Base-by-base conservation (phyloP, 805 yeast species). In the Candida pini region DNA sequence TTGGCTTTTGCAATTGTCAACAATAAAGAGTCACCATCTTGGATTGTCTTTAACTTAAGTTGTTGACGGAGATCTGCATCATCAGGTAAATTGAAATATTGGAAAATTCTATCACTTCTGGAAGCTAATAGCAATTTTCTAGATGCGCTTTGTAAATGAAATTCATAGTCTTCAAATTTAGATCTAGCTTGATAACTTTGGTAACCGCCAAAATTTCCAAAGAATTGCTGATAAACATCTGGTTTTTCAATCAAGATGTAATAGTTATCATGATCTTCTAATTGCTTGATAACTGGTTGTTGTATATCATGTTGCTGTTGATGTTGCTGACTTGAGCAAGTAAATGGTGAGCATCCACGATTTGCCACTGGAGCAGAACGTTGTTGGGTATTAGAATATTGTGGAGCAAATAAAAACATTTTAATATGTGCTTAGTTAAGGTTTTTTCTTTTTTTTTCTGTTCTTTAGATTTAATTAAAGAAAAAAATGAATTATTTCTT, bases 231-330 rank as follows among this genome's bases (percentile, higher is more conserved):
- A 5, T 27, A 17, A 9, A 32, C 35, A 12, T 28, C 40, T 6
- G 27, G n/a, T 17, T 52, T 51, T 16, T 41, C 48, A 6, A 56
- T 26, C 2, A 51, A 21, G 17, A 56, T 17, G 24, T 53, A 52
- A 29, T 55, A 56, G 18, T 48, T 40, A 4, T 36, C 31, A 2
- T 21, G 28, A 24, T 55, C 57, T 31, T 53, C 51, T 5, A 34
- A 27, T 6, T 41, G 7, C 9, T n/a, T n/a, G n/a, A n/a, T n/a
- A n/a, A n/a, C n/a, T n/a, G n/a, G n/a, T n/a, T n/a, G n/a, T n/a
- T n/a, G n/a, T n/a, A n/a, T n/a, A n/a, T n/a, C 2, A 4, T 4
- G 18, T 5, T 15, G 28, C 5, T 5, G 13, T 12, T 16, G 21
- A 12, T 20, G 25, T 38, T 44, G 15, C 25, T 18, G 17, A 30